These are phyloP conservation scores for Fraxinus sp. DNA, from an alignment of 305 asterid species.

Conservation along the genomic window DNA sequence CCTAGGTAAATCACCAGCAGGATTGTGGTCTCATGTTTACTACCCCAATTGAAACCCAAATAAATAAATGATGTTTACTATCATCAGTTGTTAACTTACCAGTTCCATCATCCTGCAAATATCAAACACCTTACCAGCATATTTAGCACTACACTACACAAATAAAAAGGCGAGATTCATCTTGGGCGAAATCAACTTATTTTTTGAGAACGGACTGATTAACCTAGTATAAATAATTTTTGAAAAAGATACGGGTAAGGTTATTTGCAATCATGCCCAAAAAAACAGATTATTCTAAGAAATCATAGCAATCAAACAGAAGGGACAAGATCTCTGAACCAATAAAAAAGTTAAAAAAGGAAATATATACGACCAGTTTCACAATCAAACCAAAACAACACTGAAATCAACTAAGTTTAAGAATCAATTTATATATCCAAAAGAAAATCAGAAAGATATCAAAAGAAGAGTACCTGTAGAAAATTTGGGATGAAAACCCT, in stretches of 20 bases:
- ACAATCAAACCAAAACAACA: not conserved
- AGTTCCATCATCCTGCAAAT: not conserved
- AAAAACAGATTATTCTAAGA: not conserved
- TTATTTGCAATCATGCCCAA: not conserved
- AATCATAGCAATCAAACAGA: not conserved
- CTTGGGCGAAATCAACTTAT: not conserved
- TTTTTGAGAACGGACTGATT: not conserved
- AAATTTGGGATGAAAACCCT: constrained; percentile 28
- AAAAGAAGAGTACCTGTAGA: constrained; percentile 28
- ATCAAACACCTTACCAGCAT: not conserved
- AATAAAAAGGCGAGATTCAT: not conserved
- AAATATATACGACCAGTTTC: not conserved
- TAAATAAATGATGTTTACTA: too few relatives aligned
- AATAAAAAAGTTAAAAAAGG: not conserved
- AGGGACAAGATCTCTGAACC: not conserved
- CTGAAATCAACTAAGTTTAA: not conserved
- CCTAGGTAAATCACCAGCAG: not conserved
- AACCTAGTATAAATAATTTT: not conserved
- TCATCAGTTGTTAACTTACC: not conserved
- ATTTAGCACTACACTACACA: not conserved
- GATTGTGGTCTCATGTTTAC: not conserved
- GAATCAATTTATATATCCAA: not conserved
- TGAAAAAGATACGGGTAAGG: not conserved
- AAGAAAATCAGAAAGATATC: not conserved
- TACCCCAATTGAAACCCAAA: not conserved